These are phyloP conservation scores for Globisporangium spinosum DNA, from an alignment of 352 stramenopile genomes.

Conservation along the genomic window DNA sequence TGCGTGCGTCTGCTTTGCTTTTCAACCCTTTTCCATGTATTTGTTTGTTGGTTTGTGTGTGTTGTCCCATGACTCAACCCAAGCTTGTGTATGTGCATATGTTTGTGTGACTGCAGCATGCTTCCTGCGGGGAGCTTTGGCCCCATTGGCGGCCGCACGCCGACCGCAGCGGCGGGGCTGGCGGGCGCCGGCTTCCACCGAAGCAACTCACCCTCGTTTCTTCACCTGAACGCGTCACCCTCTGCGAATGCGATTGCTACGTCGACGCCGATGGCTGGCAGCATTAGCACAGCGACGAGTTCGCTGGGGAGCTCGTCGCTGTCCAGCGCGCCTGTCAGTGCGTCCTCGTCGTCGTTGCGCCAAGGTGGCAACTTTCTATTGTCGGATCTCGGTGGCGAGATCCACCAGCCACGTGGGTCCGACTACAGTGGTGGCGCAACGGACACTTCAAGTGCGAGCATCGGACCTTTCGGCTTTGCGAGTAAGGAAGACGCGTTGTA, in stretches of 20 bases:
- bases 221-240: conserved; percentile 3
- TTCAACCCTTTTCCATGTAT: background rate
- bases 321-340: background rate
- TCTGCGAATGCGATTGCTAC: background rate
- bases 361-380: conserved; percentile 33
- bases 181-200: conserved; percentile 15
- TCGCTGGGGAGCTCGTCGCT: background rate
- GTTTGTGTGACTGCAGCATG: conserved; percentile 4
- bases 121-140: conserved; percentile 35
- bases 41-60: background rate
- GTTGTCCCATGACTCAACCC: too few species aligned
- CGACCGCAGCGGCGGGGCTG: conserved; percentile 4
- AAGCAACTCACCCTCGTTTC: conserved; percentile 18
- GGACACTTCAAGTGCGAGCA: conserved; percentile 12
- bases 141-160: conserved; percentile 34
- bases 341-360: conserved; percentile 11
- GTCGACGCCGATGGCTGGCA: background rate
- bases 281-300: conserved; percentile 8
- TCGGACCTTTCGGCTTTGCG: conserved; percentile 33
- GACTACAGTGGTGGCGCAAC: conserved; percentile 19
- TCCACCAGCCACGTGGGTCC: conserved; percentile 31
- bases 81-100: background rate
- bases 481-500: conserved; percentile 13
- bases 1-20: conserved; percentile 18
- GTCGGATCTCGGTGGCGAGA: conserved; percentile 57